These are phyloP conservation scores for Trichoderma hamatum DNA, from an alignment of 2,329 filamentous ascomycete species.

Conservation along the genomic window DNA sequence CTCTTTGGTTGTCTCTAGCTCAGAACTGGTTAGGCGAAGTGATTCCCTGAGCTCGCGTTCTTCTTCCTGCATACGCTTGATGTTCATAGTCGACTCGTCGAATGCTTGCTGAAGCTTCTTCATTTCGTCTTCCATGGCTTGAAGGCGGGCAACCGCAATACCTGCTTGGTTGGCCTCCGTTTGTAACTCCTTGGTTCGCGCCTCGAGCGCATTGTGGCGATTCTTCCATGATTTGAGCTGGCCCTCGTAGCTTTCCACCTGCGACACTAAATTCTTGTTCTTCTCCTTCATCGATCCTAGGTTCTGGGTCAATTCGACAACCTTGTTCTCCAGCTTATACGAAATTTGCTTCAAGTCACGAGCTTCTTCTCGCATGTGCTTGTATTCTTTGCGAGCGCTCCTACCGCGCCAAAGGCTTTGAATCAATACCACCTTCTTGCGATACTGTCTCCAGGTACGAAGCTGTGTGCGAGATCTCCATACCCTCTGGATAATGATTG, in stretches of 20 bases:
- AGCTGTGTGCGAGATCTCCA: conserved; percentile 84
- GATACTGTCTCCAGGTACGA: conserved; percentile 82
- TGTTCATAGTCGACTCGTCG: conserved; percentile 85
- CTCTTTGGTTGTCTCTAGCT: conserved; percentile 78
- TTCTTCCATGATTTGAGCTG: conserved; percentile 97
- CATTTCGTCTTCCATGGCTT: conserved; percentile 95
- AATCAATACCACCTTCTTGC: conserved; percentile 84
- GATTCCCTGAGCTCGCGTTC: conserved; percentile 84
- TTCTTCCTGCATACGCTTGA: conserved; percentile 93
- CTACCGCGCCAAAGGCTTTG: conserved; percentile 94
- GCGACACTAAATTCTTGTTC: conserved; percentile 85
- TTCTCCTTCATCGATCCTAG: conserved; percentile 90
- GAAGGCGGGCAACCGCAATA: conserved; percentile 86
- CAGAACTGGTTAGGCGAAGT: conserved; percentile 74
- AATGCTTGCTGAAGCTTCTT: conserved; percentile 85
- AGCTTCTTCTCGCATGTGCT: conserved; percentile 89
- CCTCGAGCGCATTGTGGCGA: conserved; percentile 86
- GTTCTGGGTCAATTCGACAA: conserved; percentile 94
- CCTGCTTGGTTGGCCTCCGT: conserved; percentile 96
- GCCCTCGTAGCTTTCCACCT: conserved; percentile 93
- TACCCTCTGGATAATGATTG: conserved; percentile 82
- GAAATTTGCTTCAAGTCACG: conserved; percentile 99
- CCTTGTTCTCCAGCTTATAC: conserved; percentile 99
- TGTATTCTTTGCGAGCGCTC: conserved; percentile 80
- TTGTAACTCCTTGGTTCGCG: conserved; percentile 89